Evolutionary conservation across 192 early-diverging fungal genomes (phyloP).

Genomic region (Coemansia sp.): DNA sequence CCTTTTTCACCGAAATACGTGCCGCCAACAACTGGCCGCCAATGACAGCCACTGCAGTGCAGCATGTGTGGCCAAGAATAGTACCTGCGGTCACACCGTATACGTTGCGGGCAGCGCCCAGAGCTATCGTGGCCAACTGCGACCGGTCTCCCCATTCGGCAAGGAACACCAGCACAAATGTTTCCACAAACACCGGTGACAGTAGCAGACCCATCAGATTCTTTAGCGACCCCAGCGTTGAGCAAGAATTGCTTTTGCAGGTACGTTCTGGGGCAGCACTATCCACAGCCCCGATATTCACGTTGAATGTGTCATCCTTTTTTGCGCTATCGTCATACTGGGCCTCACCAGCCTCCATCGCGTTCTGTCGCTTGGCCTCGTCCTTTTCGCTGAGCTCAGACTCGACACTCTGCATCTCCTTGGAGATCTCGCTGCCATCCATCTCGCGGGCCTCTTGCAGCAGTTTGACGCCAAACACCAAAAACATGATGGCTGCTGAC

Average conservation of each 20-base stretch:
- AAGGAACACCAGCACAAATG: constrained; percentile 93
- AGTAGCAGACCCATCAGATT: constrained; percentile 77
- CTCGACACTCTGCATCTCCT: constrained; percentile 92
- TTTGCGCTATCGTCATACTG: not conserved
- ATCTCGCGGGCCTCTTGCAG: constrained; percentile 79
- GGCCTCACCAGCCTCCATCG: constrained; percentile 62
- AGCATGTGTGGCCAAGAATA: constrained; percentile 87
- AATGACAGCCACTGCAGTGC: constrained; percentile 89
- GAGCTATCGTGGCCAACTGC: constrained; percentile 94
- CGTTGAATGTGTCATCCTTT: constrained; percentile 29
- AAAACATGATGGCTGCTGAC: constrained; percentile 80
- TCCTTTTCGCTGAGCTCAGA: constrained; percentile 81
- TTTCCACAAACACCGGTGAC: constrained; percentile 93
- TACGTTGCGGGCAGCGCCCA: constrained; percentile 92
- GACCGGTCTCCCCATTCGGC: constrained; percentile 98
- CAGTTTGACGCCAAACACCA: constrained; percentile 92
- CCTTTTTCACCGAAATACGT: constrained; percentile 83
- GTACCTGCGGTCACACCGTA: constrained; percentile 87
- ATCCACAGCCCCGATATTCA: constrained; percentile 30
- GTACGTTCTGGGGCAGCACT: constrained; percentile 3
- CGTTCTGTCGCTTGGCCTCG: constrained; percentile 55
- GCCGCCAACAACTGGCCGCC: constrained; percentile 87
- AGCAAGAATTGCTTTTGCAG: constrained; percentile 18
- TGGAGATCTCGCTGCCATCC: constrained; percentile 81
- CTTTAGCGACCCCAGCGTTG: constrained; percentile 57